Evolutionary conservation across 441 rosid species (phyloP).

Genomic region (Bocquillonia castaneifolia): DNA sequence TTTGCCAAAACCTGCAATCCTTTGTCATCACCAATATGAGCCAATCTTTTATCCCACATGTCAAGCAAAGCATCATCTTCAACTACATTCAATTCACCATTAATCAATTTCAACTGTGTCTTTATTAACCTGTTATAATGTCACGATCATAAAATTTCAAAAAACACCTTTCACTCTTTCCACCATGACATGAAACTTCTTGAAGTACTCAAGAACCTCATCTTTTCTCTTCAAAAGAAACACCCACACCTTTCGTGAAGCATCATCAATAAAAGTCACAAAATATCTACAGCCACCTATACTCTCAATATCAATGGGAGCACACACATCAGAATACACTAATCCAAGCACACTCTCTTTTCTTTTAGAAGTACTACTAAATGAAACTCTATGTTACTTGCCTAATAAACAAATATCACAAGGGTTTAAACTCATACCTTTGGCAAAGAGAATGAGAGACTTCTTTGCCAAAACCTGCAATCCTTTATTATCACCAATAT

Average conservation of each 20-base stretch:
- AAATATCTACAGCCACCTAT: slow-evolving; percentile 3
- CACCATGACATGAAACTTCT: slow-evolving; percentile 10
- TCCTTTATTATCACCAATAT: not conserved
- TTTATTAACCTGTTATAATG: not conserved
- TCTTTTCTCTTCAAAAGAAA: not conserved
- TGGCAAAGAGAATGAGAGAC: not conserved
- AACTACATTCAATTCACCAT: not conserved
- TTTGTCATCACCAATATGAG: not conserved
- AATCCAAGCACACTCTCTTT: not conserved
- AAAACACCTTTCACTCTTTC: not conserved
- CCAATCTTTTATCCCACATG: slow-evolving; percentile 13
- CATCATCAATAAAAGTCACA: slow-evolving; percentile 15
- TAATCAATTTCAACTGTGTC: not conserved
- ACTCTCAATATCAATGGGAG: slow-evolving; percentile 6
- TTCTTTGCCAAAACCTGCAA: not conserved
- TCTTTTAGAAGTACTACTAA: not conserved
- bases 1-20: not conserved
- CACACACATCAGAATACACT: slow-evolving; percentile 15
- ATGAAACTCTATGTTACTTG: slow-evolving; percentile 7
- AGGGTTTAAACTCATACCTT: not conserved
- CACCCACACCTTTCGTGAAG: not conserved
- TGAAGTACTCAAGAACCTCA: not conserved
- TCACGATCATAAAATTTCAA: no score
- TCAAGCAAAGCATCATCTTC: not conserved
- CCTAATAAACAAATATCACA: slow-evolving; percentile 11